These are phyloP conservation scores for Peronospora belbahrii DNA, from an alignment of 352 stramenopile genomes.

Conservation along the genomic window DNA sequence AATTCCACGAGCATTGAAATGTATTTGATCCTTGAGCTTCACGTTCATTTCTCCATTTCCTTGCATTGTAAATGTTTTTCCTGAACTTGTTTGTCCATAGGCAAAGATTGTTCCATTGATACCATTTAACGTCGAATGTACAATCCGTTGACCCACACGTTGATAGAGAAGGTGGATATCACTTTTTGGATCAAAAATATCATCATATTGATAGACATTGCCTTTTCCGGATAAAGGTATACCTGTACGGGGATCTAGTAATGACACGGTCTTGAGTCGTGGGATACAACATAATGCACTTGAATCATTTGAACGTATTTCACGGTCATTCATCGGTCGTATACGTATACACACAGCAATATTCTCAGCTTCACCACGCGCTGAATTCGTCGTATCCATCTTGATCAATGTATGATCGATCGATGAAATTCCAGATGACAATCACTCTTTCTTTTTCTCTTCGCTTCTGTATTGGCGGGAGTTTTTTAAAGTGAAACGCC, in stretches of 20 bases:
- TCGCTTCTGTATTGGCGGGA: not conserved
- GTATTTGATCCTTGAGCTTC: constrained; percentile 6
- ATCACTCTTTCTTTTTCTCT: too few species aligned
- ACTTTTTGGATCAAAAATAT: constrained; percentile 55
- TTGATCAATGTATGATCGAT: too few species aligned
- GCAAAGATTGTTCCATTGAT: constrained; percentile 91
- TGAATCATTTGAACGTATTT: constrained; percentile 36
- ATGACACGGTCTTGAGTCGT: constrained; percentile 40
- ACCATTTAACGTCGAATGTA: constrained; percentile 54
- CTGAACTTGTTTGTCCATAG: constrained; percentile 93
- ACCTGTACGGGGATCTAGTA: constrained; percentile 43
- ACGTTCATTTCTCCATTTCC: constrained; percentile 38
- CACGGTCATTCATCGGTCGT: constrained; percentile 67
- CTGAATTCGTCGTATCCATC: not conserved
- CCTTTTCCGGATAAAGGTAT: constrained; percentile 49
- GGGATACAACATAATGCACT: constrained; percentile 37
- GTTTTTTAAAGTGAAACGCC: not conserved
- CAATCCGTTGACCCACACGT: constrained; percentile 57
- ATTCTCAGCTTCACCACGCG: constrained; percentile 40
- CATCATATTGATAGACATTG: constrained; percentile 77
- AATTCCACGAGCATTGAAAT: constrained; percentile 37
- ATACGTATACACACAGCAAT: constrained; percentile 81
- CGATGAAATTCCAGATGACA: too few species aligned
- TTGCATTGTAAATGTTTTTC: constrained; percentile 97
- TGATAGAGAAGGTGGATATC: constrained; percentile 54